Evolutionary conservation across 495 filamentous ascomycete species (phyloP), one percentile per base, ranked within the genome.

Genomic region (Penicillium manginii): DNA sequence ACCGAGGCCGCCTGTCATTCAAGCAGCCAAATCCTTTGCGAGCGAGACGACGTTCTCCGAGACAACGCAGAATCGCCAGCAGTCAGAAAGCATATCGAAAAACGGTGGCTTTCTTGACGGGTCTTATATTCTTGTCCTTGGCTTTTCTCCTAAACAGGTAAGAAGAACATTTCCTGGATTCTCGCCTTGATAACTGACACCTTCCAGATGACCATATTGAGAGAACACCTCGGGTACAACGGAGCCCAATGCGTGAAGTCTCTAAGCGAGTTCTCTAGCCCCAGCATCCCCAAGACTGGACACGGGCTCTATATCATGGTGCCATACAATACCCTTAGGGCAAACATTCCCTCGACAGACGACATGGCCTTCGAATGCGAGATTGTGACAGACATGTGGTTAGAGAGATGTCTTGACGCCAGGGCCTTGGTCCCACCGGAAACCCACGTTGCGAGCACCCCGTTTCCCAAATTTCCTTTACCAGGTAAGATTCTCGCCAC

Each of bases 321-420:
- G 19, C 83, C 86, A 8, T 83, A 86, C 62, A 77, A 73, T 39
- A 76, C 73, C 14, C 69, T 73, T 14, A 65, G 57, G 33, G 62
- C 65, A 12, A 58, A 73, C 21, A 58, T 77, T 50, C 72, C 80
- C 33, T 73, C 70, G 1, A 71, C 76, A 32, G 70, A 76, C 57
- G 76, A 78, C 50, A 68, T 70, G 60, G 73, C 74, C 5, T 77
- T 79, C 33, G 77, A 72, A 55, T 74, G 76, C 53, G 71, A 73
- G 33, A 71, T 87, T 43, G 88, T 96, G 37, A 97, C 91, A 10
- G 90, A 96, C 61, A 94, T 93, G 81, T 98, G 93, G 86, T 79
- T 98, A 37, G 94, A 98, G 73, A 81, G 85, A 43, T 98, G 93
- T 69, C 74, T 98, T 32, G 84, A 91, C 64, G 81, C 85, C 15